Evolutionary conservation across 2,329 filamentous ascomycete species (phyloP), one percentile per base, ranked within the genome.

Genomic region (Talaromyces piceae): DNA sequence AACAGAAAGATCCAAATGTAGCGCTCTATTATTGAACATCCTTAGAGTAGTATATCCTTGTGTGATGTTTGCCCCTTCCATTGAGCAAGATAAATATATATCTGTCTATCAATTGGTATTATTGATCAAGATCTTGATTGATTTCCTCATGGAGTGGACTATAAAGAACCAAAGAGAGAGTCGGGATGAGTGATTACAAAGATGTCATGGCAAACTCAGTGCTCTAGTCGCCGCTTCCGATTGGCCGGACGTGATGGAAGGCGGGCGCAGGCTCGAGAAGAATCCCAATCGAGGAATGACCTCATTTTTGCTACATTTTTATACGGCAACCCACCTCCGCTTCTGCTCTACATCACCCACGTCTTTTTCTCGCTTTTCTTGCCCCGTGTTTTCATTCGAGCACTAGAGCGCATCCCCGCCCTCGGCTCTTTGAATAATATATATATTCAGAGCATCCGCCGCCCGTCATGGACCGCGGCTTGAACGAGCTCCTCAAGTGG

Each of bases 401-500:
- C 12, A 37, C 16, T 11, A 3, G n/a, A n/a, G n/a, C n/a, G n/a
- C n/a, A n/a, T n/a, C n/a, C n/a, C n/a, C n/a, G n/a, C n/a, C n/a
- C n/a, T n/a, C n/a, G n/a, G n/a, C n/a, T n/a, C n/a, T 4, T 8
- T 37, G 8, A 18, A 20, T 3, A 7, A 28, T 8, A 20, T 37
- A 18, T 37, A 9, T 18, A 18, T 37, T 37, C n/a, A n/a, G n/a
- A 33, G n/a, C 4, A 13, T 37, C 58, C 59, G n/a, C n/a, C n/a
- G n/a, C n/a, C 61, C 62, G 76, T 68, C 64, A 77, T 76, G 76
- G 76, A 80, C 70, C 82, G 78, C 68, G 76, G 78, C 58, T 77
- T 91, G 65, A 90, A 88, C 73, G 78, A 82, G 50, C 83, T 91
- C 68, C 81, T 93, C 54, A 86, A 87, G 78, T 93, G 88, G 88